Evolutionary conservation across 1,139 yeast genomes (phyloP).

Genomic region (Yamadazyma jaroonii): DNA sequence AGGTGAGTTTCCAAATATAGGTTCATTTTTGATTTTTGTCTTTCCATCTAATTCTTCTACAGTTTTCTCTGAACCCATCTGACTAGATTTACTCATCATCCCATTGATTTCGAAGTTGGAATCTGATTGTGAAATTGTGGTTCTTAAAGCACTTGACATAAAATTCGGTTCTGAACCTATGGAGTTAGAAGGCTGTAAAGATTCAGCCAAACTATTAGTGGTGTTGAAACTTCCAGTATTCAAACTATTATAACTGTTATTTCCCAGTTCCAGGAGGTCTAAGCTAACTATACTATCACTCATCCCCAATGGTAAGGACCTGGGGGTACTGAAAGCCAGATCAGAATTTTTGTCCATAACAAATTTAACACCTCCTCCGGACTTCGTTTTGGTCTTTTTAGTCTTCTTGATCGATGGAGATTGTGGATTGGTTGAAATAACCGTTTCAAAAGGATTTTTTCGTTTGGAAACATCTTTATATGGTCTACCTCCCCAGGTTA

Average conservation of each 20-base stretch:
- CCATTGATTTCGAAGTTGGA: background rate
- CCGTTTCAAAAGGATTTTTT: constrained; percentile 11
- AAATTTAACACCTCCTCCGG: background rate
- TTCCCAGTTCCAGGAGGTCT: background rate
- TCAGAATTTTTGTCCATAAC: constrained; percentile 1
- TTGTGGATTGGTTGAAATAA: background rate
- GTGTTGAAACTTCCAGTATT: constrained; percentile 1
- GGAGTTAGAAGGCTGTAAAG: background rate
- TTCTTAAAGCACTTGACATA: background rate
- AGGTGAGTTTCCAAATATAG: constrained; percentile 2
- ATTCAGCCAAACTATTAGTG: background rate
- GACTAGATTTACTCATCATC: background rate
- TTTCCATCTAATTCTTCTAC: background rate
- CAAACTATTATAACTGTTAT: constrained; percentile 1
- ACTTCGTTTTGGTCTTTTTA: background rate
- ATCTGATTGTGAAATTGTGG: background rate
- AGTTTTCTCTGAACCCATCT: background rate
- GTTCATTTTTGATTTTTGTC: background rate
- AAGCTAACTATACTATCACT: background rate
- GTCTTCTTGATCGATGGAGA: background rate
- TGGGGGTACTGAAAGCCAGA: background rate
- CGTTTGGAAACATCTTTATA: constrained; percentile 41
- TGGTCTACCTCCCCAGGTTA: constrained; percentile 82
- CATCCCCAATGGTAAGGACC: background rate
- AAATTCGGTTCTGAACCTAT: background rate